Conservation (phyloP, 495 filamentous ascomycete species). For the Penicillium turbatum region DNA sequence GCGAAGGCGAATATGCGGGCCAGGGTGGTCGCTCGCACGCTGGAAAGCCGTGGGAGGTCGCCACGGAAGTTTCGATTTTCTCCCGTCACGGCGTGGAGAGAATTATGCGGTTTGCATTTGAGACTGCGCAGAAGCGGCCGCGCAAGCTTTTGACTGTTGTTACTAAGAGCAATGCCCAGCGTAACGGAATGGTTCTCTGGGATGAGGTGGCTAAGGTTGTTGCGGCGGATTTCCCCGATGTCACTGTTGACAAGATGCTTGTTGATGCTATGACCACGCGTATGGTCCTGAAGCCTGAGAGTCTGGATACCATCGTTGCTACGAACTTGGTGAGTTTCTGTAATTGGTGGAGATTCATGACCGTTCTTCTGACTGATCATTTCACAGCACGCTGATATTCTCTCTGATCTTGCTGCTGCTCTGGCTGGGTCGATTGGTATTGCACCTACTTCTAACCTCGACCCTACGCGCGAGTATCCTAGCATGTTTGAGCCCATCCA, state of each 20-base stretch:
- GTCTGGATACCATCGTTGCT: conserved; percentile 53
- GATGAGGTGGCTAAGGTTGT: conserved; percentile 48
- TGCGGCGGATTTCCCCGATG: conserved; percentile 48
- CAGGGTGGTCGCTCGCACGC: conserved; percentile 52
- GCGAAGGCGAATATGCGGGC: conserved; percentile 54
- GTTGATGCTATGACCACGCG: conserved; percentile 57
- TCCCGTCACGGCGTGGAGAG: conserved; percentile 50
- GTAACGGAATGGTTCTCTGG: conserved; percentile 56
- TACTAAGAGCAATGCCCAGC: conserved; percentile 56
- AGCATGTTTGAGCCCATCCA: conserved; percentile 69
- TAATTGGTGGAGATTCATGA: neutral
- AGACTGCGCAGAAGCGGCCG: conserved; percentile 43
- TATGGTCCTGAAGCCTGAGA: conserved; percentile 53
- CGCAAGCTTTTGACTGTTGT: conserved; percentile 53
- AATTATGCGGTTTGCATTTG: conserved; percentile 54
- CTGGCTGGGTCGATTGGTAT: conserved; percentile 55
- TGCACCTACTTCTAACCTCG: conserved; percentile 60
- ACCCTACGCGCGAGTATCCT: conserved; percentile 56
- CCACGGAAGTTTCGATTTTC: conserved; percentile 54
- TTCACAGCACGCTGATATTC: conserved; percentile 49
- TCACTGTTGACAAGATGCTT: conserved; percentile 54
- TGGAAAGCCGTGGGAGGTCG: conserved; percentile 48
- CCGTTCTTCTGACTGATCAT: neutral
- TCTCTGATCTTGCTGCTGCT: conserved; percentile 55
- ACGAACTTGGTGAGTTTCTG: conserved; percentile 45